Base-by-base conservation (phyloP, 2,329 filamentous ascomycete species). In the Aspergillus tubingensis region DNA sequence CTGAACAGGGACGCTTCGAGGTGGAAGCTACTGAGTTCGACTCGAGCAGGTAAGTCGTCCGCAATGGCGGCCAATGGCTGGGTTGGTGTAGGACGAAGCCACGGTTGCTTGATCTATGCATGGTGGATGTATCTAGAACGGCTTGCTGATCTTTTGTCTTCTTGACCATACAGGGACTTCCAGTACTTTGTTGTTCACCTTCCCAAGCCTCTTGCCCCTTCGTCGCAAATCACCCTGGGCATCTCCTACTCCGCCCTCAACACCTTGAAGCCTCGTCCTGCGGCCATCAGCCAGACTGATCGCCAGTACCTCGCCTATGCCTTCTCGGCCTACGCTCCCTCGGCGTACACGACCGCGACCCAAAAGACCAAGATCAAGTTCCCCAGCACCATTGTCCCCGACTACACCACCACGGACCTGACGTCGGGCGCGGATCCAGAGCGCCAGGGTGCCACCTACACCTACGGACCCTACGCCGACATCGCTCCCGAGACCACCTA, bases 281-380 rank as follows among this genome's bases (percentile, higher is more conserved):
- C 90, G 2, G 80, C 86, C 57, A 94, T 99, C 73, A 81, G 84
- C n/a, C 95, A 99, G 77, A 84, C 87, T 49, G 92, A 92, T 54
- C 87, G 89, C 75, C 95, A 99, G 79, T 97, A 89, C 79, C 87
- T 99, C 56, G 83, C 86, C 59, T 92, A 96, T 81, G 83, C 87
- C 58, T 96, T 96, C 81, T 94, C 91, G 62, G 90, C 91, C 67
- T 96, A 96, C 78, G 85, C 84, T 50, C 89, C 88, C 15, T 96
- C 91, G 8, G 88, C 90, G 62, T 99, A 99, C 81, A 80, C 84
- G 17, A 97, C 92, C 13, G 77, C 86, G 70, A 96, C 96, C 81
- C 95, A 99, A 77, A 97, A 97, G 86, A 98, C 95, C 41, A 96
- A 98, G 79, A 79, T 99, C 79, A 97, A 97, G 82, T 88, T 96